phyloP scores from a whole-genome alignment of 768 basidiomycete genomes.

The Xanthoconium stramineum region DNA sequence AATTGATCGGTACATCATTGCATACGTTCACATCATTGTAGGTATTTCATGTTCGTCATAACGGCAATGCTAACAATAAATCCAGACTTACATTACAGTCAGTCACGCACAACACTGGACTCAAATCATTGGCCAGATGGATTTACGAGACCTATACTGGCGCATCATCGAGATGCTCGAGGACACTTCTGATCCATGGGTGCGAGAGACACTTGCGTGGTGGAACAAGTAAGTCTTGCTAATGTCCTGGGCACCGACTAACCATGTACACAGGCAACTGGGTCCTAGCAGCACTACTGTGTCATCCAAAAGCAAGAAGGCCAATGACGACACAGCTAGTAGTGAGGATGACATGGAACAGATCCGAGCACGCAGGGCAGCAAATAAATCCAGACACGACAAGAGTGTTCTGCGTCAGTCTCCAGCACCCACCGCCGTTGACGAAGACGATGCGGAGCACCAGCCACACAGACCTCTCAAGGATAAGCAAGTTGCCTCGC shows the following conservation, averaged over 20 bases:
- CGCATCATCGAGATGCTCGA: neutral
- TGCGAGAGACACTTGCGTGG: neutral
- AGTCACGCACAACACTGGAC: neutral
- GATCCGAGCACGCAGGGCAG: too few species aligned
- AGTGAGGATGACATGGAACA: too few species aligned
- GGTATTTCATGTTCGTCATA: neutral
- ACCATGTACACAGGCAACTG: neutral
- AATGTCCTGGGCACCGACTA: neutral
- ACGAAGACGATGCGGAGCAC: too few species aligned
- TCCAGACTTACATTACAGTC: neutral
- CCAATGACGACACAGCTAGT: too few species aligned
- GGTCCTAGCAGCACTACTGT: neutral
- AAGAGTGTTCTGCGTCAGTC: too few species aligned
- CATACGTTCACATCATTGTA: slow-evolving; percentile 3
- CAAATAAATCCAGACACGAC: too few species aligned
- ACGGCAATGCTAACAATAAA: neutral
- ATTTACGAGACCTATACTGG: slow-evolving; percentile 2
- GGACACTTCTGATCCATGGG: neutral
- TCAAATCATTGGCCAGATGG: neutral
- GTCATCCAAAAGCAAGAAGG: too few species aligned
- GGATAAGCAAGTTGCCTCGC: too few species aligned
- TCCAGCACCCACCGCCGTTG: too few species aligned
- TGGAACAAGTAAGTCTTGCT: neutral
- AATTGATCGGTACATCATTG: neutral
- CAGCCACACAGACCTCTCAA: too few species aligned